These are phyloP conservation scores for Alnus rubra DNA, from an alignment of 306 rosid species.

Conservation along the genomic window DNA sequence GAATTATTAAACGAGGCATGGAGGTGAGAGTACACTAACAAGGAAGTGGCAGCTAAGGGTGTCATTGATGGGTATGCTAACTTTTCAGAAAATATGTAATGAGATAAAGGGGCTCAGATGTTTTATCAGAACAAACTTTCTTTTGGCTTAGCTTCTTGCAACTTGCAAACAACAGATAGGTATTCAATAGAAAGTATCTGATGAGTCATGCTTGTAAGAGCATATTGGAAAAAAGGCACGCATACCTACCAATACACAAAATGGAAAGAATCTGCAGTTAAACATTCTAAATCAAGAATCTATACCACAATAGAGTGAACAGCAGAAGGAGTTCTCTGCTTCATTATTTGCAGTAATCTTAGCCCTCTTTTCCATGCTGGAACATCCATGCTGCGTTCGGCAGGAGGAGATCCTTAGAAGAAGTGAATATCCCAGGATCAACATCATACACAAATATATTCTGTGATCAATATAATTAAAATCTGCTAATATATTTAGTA, in stretches of 20 bases:
- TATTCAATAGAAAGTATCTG: neutral
- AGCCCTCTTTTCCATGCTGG: constrained; percentile 87
- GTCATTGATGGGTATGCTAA: constrained; percentile 13
- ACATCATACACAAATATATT: constrained; percentile 58
- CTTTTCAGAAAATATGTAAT: neutral
- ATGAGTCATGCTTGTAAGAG: neutral
- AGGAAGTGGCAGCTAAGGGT: constrained; percentile 1
- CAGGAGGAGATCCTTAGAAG: constrained; percentile 99
- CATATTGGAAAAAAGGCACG: neutral
- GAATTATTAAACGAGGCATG: constrained; percentile 13
- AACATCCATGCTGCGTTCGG: constrained; percentile 99
- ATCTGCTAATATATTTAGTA: constrained; percentile 19
- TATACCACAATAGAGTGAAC: constrained; percentile 95
- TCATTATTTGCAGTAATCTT: constrained; percentile 64
- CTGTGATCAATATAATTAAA: constrained; percentile 27
- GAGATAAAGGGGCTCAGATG: neutral
- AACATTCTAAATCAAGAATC: constrained; percentile 26
- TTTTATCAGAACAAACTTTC: neutral
- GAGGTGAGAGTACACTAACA: constrained; percentile 4
- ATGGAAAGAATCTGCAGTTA: constrained; percentile 15
- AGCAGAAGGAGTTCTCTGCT: constrained; percentile 73
- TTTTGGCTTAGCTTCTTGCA: neutral
- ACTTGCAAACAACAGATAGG: neutral
- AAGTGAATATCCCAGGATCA: constrained; percentile 92
- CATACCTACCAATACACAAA: neutral